Percentiles rank a stretch among this genome's conserved stretches.
phyloP scores from a whole-genome alignment of 2,329 filamentous ascomycete genomes.

The Penicillium sp. region DNA sequence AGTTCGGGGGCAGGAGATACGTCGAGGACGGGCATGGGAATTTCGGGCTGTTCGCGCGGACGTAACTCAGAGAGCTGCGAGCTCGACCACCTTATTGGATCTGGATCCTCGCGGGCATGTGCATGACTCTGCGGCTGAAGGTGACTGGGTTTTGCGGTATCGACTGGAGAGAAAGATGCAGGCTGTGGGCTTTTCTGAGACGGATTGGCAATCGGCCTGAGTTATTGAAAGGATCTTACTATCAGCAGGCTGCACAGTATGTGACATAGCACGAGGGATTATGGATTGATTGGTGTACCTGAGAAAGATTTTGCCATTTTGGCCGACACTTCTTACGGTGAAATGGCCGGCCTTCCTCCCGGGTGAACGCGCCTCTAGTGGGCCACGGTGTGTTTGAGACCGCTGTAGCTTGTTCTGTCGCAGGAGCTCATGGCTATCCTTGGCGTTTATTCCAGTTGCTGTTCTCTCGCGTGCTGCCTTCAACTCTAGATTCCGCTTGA shows the following conservation, averaged over 20 bases:
- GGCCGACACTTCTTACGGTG: constrained; percentile 76
- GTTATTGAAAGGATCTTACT: not conserved
- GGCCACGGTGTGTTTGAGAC: constrained; percentile 51
- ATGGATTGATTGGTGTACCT: constrained; percentile 54
- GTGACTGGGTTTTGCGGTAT: constrained; percentile 59
- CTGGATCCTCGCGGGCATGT: constrained; percentile 30
- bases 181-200: constrained; percentile 32
- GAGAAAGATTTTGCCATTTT: constrained; percentile 78
- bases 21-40: constrained; percentile 22
- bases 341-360: constrained; percentile 69
- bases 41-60: constrained; percentile 28
- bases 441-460: constrained; percentile 42
- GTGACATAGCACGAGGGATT: constrained; percentile 14
- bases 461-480: constrained; percentile 35
- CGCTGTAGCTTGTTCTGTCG: constrained; percentile 38
- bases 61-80: constrained; percentile 42
- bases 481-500: constrained; percentile 30
- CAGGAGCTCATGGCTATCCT: constrained; percentile 54
- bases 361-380: constrained; percentile 58
- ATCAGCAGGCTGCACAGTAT: constrained; percentile 17
- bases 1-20: constrained; percentile 24
- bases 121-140: constrained; percentile 40
- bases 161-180: constrained; percentile 43
- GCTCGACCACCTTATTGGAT: constrained; percentile 41
- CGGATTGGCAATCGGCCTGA: constrained; percentile 38